Evolutionary conservation across 352 stramenopile species (phyloP).

Genomic region (Phytopythium chamaehyphon): DNA sequence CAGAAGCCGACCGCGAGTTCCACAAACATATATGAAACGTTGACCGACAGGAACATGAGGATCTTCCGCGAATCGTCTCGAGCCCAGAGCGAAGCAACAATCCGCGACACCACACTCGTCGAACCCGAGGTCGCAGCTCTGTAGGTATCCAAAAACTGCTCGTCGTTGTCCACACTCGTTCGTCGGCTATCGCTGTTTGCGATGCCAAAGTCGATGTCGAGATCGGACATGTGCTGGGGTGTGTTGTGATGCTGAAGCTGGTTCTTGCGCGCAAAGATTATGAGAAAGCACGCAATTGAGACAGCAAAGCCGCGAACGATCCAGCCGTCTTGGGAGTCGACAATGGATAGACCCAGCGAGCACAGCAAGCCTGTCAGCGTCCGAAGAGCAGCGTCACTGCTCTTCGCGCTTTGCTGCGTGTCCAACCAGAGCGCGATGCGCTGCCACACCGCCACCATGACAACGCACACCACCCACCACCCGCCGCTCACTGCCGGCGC

Average conservation of each 20-base stretch:
- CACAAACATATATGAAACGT: conserved; percentile 86
- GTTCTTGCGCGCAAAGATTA: neutral
- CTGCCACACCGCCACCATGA: conserved; percentile 8
- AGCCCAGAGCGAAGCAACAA: conserved; percentile 46
- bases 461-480: conserved; percentile 7
- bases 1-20: conserved; percentile 81
- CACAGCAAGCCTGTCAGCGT: conserved; percentile 1
- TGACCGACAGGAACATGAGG: conserved; percentile 76
- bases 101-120: conserved; percentile 6
- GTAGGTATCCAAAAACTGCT: conserved; percentile 44
- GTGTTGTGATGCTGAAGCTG: neutral
- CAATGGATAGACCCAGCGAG: neutral
- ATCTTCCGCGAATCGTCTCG: conserved; percentile 70
- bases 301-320: neutral
- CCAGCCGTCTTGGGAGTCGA: neutral
- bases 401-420: neutral
- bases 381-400: neutral
- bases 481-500: neutral
- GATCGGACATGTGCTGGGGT: neutral
- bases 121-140: conserved; percentile 9
- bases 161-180: conserved; percentile 11
- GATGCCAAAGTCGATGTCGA: conserved; percentile 15
- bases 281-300: neutral
- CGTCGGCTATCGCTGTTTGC: conserved; percentile 13
- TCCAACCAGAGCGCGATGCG: neutral